Conservation (phyloP, 2,329 filamentous ascomycete species). For the Leptographium flavum region DNA sequence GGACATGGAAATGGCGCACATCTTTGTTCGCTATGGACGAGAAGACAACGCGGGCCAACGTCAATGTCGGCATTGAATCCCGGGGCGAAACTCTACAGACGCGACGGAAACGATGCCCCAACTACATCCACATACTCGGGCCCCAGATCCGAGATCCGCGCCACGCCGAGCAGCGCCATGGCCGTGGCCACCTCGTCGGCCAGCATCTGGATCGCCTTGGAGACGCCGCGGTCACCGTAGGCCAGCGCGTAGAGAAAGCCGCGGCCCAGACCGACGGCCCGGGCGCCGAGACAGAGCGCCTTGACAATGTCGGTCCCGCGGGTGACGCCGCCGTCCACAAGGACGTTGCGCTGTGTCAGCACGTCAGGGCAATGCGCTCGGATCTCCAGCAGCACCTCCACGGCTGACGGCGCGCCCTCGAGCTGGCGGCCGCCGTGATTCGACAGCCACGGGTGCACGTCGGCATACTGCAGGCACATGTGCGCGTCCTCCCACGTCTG, state of each 20-base stretch:
- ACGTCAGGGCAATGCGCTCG: conserved; percentile 61
- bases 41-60: too few relatives aligned
- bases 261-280: conserved; percentile 65
- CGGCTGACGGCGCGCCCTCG: conserved; percentile 64
- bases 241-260: conserved; percentile 43
- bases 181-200: not conserved
- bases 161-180: not conserved
- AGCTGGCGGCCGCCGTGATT: conserved; percentile 84
- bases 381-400: conserved; percentile 61
- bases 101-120: not conserved
- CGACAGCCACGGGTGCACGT: conserved; percentile 48
- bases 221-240: not conserved
- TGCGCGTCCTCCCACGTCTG: conserved; percentile 95
- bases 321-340: conserved; percentile 74
- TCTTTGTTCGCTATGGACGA: too few relatives aligned
- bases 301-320: conserved; percentile 83
- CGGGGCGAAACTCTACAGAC: too few relatives aligned
- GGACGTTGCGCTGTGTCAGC: conserved; percentile 59
- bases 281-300: conserved; percentile 71
- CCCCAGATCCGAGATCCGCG: not conserved
- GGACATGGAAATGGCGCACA: too few relatives aligned
- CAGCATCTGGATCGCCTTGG: not conserved
- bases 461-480: conserved; percentile 54
- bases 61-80: too few relatives aligned
- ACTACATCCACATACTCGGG: not conserved